Base-by-base conservation (phyloP, 257 asterid genomes). In the Ilex asprella region DNA sequence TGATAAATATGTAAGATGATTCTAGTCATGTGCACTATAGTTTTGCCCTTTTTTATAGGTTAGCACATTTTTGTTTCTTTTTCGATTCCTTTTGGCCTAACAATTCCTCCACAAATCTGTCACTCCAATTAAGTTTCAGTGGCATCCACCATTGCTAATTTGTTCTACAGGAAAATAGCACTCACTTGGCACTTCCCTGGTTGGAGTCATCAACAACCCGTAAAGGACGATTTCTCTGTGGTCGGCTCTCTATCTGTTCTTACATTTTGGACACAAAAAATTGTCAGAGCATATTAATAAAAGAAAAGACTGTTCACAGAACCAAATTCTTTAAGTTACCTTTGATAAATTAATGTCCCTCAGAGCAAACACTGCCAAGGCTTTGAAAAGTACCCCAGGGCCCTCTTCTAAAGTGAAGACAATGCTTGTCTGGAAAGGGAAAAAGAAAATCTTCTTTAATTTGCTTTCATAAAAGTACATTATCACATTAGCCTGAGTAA, bases 321-420 rank as follows among this genome's bases (percentile, higher is more conserved):
- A 59, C 49, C 65, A 29, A 31, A 56, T 21, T 14, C 6, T 30
- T n/a, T n/a, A n/a, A n/a, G 49, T 79, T 75, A 87, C 99, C 99
- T 93, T 89, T 0, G 91, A 77, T 65, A 93, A 79, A 76, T 82
- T 84, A 68, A 93, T 89, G 68, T 58, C 86, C 74, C 99, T 77
- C 77, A 93, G 73, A 56, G 95, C 79, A 84, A 93, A 93, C 61
- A 82, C 97, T 2, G 95, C 89, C 58, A 93, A 78, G 60, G 99
- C 99, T 83, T 93, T 87, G 84, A 93, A 93, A 56, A 93, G 87
- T 71, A 87, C 79, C 52, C 99, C 97, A 14, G 99, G 96, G 50
- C 99, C 99, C 80, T 89, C 97, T 70, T 84, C 97, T 76, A 89
- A 80, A 71, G 83, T 82, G 82, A 93, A 93, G 60, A 89, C 95